Conservation (phyloP, 345 rosid genomes). For the Schrenkiella parvula region DNA sequence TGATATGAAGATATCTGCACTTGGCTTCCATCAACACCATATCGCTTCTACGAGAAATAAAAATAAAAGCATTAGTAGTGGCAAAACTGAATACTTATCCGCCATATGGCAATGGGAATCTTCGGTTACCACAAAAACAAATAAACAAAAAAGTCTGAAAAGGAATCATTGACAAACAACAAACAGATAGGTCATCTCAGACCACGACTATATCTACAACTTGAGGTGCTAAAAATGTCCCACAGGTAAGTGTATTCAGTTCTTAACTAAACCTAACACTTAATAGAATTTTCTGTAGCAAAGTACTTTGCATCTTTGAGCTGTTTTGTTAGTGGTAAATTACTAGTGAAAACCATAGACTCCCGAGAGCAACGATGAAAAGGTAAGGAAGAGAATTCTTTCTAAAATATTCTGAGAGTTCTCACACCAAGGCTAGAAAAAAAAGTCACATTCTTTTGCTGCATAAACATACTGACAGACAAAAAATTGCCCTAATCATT, state of each 20-base stretch:
- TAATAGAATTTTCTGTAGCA: neutral
- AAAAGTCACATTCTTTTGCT: neutral
- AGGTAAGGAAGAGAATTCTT: neutral
- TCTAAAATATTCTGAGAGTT: neutral
- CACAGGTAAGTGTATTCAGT: neutral
- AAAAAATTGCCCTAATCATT: neutral
- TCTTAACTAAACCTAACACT: neutral
- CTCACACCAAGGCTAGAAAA: neutral
- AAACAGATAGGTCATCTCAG: slow-evolving; percentile 8
- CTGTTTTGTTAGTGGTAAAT: neutral
- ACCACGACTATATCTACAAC: neutral
- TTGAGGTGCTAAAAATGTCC: slow-evolving; percentile 1
- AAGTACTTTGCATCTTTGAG: neutral
- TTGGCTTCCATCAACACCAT: slow-evolving; percentile 61
- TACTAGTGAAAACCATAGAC: neutral
- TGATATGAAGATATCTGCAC: slow-evolving; percentile 50
- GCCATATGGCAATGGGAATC: neutral
- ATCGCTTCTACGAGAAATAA: slow-evolving; percentile 42
- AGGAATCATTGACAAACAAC: neutral
- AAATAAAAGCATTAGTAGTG: neutral
- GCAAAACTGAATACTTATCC: neutral
- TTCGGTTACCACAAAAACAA: neutral
- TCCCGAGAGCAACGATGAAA: neutral
- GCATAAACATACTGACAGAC: neutral
- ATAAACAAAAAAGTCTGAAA: neutral